Base-by-base conservation (phyloP, 1,284 basidiomycete species). In the Ustilago trichophora region DNA sequence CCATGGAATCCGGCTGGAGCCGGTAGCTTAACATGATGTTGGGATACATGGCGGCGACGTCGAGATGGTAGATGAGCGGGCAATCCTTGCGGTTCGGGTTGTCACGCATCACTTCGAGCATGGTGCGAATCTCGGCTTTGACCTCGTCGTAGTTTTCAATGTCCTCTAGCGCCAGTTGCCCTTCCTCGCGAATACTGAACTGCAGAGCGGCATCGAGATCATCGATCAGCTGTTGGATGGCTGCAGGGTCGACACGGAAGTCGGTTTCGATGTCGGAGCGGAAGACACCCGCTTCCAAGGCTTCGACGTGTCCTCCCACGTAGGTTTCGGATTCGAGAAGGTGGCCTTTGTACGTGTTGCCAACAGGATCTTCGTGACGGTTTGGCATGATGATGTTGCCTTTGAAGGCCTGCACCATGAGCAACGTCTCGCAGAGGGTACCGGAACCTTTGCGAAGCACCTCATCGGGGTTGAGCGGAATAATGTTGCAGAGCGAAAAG, bases 1-100 rank as follows among this genome's bases (percentile, higher is more conserved):
- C 91, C 83, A 98, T 91, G 1, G 96, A 96, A 83, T 99, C 96
- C 2, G 96, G 96, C 77, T 99, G 96, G 3, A 99, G 87, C 50
- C 96, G 91, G 82, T 99, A 98, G 25, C 93, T 97, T 85, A 99
- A 90, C 96, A 99, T 99, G 88, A 99, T 98, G 84, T 98, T 99
- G 56, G 96, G 96, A 80, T 99, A 98, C 96, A 99, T 99, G 72
- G 96, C 96, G 2, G 96, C 96, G 64, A 99, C 96, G 80, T 99
- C 96, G 78, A 98, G 84, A 83, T 99, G 96, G 83, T 99, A 99
- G 80, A 99, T 98, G 71, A 98, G 88, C 0, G 96, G 96, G 19
- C 89, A 90, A 84, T 98, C 95, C 48, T 87, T 86, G 16, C 94
- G 91, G 47, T 88, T 86, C 0, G 96, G 95, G 45, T 91, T 88